Percentiles rank a stretch among this genome's conserved stretches.
phyloP scores from a whole-genome alignment of 495 filamentous ascomycete genomes.

The Penicillium soppii region DNA sequence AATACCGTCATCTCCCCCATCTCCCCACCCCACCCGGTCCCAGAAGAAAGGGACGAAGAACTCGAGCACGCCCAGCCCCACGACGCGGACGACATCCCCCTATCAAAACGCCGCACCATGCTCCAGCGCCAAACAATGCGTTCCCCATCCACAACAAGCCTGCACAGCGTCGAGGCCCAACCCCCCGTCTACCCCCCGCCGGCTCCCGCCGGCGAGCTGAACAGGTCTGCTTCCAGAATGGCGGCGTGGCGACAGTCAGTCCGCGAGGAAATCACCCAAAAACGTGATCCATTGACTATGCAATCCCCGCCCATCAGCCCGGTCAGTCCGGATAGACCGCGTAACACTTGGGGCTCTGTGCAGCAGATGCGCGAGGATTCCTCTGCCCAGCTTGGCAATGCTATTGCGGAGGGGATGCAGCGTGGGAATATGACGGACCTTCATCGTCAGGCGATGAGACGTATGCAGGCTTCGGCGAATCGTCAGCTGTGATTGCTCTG shows the following conservation, averaged over 20 bases:
- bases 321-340: constrained; percentile 15
- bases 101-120: constrained; percentile 62
- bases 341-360: constrained; percentile 25
- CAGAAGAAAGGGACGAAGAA: constrained; percentile 33
- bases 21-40: constrained; percentile 14
- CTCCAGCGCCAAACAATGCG: constrained; percentile 41
- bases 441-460: constrained; percentile 78
- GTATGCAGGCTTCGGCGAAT: constrained; percentile 75
- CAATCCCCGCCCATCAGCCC: constrained; percentile 9
- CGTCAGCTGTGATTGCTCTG: constrained; percentile 25
- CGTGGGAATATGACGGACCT: constrained; percentile 71
- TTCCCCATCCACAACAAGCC: constrained; percentile 14
- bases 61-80: not conserved
- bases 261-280: constrained; percentile 56
- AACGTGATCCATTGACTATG: constrained; percentile 35
- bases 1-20: constrained; percentile 10
- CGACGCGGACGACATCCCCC: constrained; percentile 64
- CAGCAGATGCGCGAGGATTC: constrained; percentile 33
- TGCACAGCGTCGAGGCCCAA: constrained; percentile 17
- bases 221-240: constrained; percentile 58
- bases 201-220: constrained; percentile 26
- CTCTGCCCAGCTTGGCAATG: constrained; percentile 41
- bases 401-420: constrained; percentile 74
- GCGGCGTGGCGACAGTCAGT: constrained; percentile 76
- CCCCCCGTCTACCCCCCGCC: constrained; percentile 7